Evolutionary conservation across 1,139 yeast species (phyloP).

Genomic region (Yamadazyma atlantica): DNA sequence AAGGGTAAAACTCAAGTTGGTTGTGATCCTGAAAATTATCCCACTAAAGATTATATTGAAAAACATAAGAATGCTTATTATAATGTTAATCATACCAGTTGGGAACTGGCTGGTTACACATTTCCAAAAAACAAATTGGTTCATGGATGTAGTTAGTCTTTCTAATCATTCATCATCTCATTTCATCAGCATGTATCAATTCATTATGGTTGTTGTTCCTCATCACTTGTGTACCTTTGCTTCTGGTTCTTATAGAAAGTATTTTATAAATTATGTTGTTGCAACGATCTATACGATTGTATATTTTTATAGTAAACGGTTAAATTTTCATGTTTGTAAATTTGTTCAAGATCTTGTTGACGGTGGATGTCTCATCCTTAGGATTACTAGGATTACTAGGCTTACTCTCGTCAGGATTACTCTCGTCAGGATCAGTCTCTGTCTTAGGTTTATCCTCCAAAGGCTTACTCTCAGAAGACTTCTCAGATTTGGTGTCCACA

Average conservation of each 20-base stretch:
- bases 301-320: slow-evolving; percentile 1
- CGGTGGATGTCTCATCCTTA: neutral
- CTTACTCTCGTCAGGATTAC: too few relatives aligned
- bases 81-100: slow-evolving; percentile 62
- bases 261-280: neutral
- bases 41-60: slow-evolving; percentile 72
- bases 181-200: slow-evolving; percentile 1
- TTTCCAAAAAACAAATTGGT: slow-evolving; percentile 50
- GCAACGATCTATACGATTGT: slow-evolving; percentile 3
- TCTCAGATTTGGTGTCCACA: neutral
- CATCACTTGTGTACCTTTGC: neutral
- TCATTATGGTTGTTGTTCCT: slow-evolving; percentile 1
- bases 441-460: too few relatives aligned
- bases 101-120: slow-evolving; percentile 65
- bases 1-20: slow-evolving; percentile 48
- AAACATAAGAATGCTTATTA: slow-evolving; percentile 61
- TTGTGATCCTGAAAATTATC: slow-evolving; percentile 75
- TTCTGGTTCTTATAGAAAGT: neutral
- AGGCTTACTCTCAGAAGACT: too few relatives aligned
- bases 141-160: slow-evolving; percentile 16
- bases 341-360: neutral
- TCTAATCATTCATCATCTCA: neutral
- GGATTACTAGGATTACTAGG: too few relatives aligned
- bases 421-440: too few relatives aligned
- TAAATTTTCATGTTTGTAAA: slow-evolving; percentile 1